Base-by-base conservation (phyloP, 192 early-diverging fungal species). In the Coemansia pectinata region DNA sequence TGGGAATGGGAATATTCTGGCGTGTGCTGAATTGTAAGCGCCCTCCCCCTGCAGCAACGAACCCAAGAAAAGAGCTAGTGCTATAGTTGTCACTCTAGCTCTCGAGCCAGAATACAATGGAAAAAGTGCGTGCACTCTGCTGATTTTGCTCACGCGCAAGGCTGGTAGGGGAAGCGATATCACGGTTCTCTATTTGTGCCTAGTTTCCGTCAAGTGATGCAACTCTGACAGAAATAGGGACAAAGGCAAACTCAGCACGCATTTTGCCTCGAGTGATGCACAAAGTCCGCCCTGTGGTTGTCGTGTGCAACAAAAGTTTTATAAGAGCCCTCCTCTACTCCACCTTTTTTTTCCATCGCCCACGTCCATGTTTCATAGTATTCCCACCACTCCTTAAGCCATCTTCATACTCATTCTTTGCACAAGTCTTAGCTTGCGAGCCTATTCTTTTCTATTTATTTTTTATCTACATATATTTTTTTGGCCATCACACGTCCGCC, bases 161-260 rank as follows among this genome's bases (percentile, higher is more conserved):
- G 45, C 45, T 48, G 45, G 17, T 10, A 10, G 11, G 41, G 14
- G 14, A 42, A 23, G 47, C 47, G 47, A 50, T 50, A 50, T 50
- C 47, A 23, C 21, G 19, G 47, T 50, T 55, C 25, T 31, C 5
- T 36, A 27, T 27, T 11, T 23, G 25, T 58, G 55, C 29, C 31
- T 31, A 58, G 29, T 2, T 33, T 17, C 8, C 34, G 55, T 58
- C 55, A 58, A 14, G 12, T 33, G 55, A 58, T 58, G 55, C 55
- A 58, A 58, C 55, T 34, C 29, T 58, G 52, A 25, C 52, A 55
- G 21, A 55, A 55, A 55, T 55, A 55, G 52, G 52, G 25, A 55
- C 23, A 27, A 27, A 27, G 27, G 27, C 27, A 27, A 27, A 27
- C 27, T 27, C 2, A 2, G 27, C 27, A 27, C 27, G 27, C 27